Percentiles rank a stretch among this genome's conserved stretches.
These are phyloP conservation scores for Hirschioporus abietinus DNA, from an alignment of 768 basidiomycete genomes.

Conservation along the genomic window DNA sequence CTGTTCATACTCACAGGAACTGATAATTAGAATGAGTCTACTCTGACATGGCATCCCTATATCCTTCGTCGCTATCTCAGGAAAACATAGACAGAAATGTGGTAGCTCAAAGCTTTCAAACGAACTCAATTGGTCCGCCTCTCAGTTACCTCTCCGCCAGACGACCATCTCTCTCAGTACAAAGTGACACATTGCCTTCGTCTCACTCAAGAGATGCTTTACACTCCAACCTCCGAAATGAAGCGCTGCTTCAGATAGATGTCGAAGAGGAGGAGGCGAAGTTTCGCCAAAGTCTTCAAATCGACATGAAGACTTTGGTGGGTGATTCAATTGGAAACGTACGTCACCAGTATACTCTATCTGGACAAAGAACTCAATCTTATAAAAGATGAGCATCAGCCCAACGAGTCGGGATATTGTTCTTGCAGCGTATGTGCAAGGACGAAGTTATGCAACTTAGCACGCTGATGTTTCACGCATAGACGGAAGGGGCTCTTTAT, in stretches of 20 bases:
- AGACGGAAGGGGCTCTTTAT: constrained; percentile 90
- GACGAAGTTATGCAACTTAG: neutral
- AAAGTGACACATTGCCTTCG: neutral
- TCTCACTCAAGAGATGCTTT: neutral
- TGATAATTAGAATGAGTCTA: neutral
- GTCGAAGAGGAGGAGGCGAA: constrained; percentile 51
- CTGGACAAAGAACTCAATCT: neutral
- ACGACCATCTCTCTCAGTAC: constrained; percentile 8
- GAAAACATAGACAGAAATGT: neutral
- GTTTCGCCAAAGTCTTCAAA: constrained; percentile 55
- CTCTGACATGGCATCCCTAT: neutral
- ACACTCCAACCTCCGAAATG: neutral
- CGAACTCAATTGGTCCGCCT: neutral
- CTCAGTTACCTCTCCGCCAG: constrained; percentile 11
- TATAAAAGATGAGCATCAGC: constrained; percentile 79
- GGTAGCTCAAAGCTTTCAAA: constrained; percentile 12
- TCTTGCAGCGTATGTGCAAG: constrained; percentile 67
- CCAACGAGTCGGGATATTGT: constrained; percentile 86
- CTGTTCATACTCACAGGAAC: neutral
- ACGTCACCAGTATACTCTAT: constrained; percentile 23
- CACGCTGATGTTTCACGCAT: constrained; percentile 3
- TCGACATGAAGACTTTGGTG: constrained; percentile 74
- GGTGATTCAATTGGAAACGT: constrained; percentile 84
- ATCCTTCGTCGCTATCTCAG: constrained; percentile 10
- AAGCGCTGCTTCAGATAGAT: neutral